phyloP scores from a whole-genome alignment of 1,284 basidiomycete genomes.

The Ganoderma resinaceum region DNA sequence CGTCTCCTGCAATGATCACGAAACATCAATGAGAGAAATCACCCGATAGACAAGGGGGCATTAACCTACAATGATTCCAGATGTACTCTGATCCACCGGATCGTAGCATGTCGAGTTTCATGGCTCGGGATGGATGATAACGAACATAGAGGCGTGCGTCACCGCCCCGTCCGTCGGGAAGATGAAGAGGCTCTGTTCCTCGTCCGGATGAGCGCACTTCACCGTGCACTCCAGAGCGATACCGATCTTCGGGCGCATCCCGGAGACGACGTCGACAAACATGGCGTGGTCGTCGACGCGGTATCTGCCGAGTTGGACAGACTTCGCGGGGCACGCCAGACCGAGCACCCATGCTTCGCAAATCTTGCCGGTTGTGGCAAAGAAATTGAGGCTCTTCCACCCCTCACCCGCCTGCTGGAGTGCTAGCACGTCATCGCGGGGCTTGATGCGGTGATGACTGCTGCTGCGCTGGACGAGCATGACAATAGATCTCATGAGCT shows the following conservation, averaged over 20 bases:
- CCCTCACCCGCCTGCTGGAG: neutral
- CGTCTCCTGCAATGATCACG: neutral
- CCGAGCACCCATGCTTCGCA: constrained; percentile 5
- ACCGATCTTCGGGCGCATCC: constrained; percentile 7
- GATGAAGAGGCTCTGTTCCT: neutral
- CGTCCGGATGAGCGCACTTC: neutral
- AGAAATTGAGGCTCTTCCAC: constrained; percentile 6
- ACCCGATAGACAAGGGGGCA: neutral
- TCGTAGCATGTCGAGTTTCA: too few species aligned
- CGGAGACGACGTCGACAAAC: constrained; percentile 3
- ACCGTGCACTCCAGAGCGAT: neutral
- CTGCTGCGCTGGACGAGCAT: too few species aligned
- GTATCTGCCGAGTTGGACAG: constrained; percentile 4
- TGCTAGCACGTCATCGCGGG: neutral
- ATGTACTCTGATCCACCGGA: too few species aligned
- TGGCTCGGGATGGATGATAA: too few species aligned
- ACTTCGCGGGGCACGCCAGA: constrained; percentile 5
- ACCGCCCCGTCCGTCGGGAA: neutral
- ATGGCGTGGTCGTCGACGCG: neutral
- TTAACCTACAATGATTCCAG: neutral
- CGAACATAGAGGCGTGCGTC: neutral
- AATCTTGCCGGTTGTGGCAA: neutral
- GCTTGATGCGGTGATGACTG: too few species aligned
- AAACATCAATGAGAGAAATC: neutral
- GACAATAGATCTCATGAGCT: too few species aligned